Evolutionary conservation across 2,329 filamentous ascomycete genomes (phyloP).

Genomic region (Cytospora paraplurivora): DNA sequence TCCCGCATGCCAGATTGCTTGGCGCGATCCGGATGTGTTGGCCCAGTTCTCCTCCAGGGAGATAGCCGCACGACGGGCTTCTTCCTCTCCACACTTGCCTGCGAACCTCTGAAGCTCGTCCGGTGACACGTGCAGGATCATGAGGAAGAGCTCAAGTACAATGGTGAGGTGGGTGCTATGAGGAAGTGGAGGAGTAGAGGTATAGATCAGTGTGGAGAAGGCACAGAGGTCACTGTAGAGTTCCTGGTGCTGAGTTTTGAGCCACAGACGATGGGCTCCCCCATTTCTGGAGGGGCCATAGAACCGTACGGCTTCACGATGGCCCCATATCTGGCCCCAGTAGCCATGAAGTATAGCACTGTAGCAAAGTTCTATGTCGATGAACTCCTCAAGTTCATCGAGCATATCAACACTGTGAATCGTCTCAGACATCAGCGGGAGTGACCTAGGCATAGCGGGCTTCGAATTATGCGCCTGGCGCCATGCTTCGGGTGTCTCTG

Average conservation of each 20-base stretch:
- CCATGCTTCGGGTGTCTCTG: slow-evolving; percentile 34
- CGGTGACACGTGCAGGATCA: slow-evolving; percentile 36
- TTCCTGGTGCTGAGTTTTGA: slow-evolving; percentile 37
- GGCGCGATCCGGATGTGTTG: slow-evolving; percentile 32
- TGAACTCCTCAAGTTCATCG: slow-evolving; percentile 31
- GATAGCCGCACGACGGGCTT: slow-evolving; percentile 32
- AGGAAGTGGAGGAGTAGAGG: slow-evolving; percentile 20
- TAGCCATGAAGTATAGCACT: slow-evolving; percentile 36
- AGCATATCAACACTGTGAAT: slow-evolving; percentile 32
- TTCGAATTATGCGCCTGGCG: slow-evolving; percentile 34
- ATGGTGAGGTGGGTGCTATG: slow-evolving; percentile 32
- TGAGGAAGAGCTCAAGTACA: slow-evolving; percentile 34
- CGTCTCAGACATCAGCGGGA: slow-evolving; percentile 34
- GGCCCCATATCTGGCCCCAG: slow-evolving; percentile 38
- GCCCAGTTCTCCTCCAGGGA: slow-evolving; percentile 34
- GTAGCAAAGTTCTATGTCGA: slow-evolving; percentile 39
- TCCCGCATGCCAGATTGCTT: slow-evolving; percentile 37
- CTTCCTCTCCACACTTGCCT: slow-evolving; percentile 37
- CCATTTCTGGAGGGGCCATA: slow-evolving; percentile 29
- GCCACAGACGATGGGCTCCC: slow-evolving; percentile 34
- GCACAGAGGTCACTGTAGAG: slow-evolving; percentile 37
- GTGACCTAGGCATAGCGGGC: slow-evolving; percentile 23
- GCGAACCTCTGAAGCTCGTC: slow-evolving; percentile 36
- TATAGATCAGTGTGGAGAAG: slow-evolving; percentile 32
- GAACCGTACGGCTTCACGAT: slow-evolving; percentile 38